phyloP scores from a whole-genome alignment of 2,329 filamentous ascomycete species.

The Aspergillus niger region DNA sequence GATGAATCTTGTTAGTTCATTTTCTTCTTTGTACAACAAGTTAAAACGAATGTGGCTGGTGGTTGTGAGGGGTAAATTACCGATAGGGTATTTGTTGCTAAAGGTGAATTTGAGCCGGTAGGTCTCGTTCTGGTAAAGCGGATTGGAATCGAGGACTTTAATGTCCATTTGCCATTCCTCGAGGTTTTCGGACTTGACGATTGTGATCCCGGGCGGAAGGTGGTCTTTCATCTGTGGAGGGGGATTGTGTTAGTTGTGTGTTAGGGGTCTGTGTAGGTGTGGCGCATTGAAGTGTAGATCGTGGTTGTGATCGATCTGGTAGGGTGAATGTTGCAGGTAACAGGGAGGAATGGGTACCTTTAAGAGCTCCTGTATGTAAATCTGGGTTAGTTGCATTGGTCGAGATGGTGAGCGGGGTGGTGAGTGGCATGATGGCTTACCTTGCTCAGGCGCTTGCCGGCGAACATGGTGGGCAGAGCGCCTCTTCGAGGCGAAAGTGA shows the following conservation, averaged over 20 bases:
- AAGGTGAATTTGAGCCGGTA: conserved; percentile 90
- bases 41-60: neutral
- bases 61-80: conserved; percentile 51
- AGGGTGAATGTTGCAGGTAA: neutral
- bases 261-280: too few relatives aligned
- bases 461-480: conserved; percentile 47
- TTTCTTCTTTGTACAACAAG: too few relatives aligned
- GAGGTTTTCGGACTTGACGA: conserved; percentile 79
- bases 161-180: conserved; percentile 94
- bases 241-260: neutral
- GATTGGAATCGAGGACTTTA: conserved; percentile 83
- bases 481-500: neutral
- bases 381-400: conserved; percentile 25
- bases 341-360: conserved; percentile 48
- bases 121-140: conserved; percentile 76
- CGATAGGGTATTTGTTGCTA: conserved; percentile 82
- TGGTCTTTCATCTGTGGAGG: conserved; percentile 57
- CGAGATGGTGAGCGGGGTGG: neutral
- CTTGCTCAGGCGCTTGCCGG: conserved; percentile 51
- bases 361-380: conserved; percentile 50
- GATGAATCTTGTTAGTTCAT: too few relatives aligned
- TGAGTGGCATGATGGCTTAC: conserved; percentile 32
- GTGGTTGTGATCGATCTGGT: neutral
- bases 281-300: neutral
- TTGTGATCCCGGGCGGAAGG: conserved; percentile 69